Percentiles rank a stretch among this genome's conserved stretches.
These are phyloP conservation scores for Aspergillus egyptiacus DNA, from an alignment of 495 filamentous ascomycete genomes.

Conservation along the genomic window DNA sequence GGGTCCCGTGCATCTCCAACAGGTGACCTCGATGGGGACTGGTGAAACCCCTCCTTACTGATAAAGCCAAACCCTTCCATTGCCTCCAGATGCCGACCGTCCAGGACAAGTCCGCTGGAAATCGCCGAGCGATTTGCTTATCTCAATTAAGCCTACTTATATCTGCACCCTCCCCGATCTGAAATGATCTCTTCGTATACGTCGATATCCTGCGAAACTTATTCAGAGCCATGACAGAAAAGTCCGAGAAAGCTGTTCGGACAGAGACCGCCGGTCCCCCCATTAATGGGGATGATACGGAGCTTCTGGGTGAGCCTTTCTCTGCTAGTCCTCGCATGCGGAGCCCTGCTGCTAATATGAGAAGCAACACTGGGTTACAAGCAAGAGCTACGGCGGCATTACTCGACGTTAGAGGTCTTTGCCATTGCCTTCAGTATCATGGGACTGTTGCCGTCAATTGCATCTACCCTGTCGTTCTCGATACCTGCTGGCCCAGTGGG, in stretches of 20 bases:
- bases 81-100: too few species aligned
- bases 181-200: too few species aligned
- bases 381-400: conserved; percentile 63
- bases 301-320: conserved; percentile 27
- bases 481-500: conserved; percentile 62
- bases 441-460: conserved; percentile 63
- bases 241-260: conserved; percentile 6
- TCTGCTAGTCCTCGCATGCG: too few species aligned
- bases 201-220: background rate
- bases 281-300: conserved; percentile 22
- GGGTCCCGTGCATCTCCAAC: too few species aligned
- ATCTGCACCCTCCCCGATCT: too few species aligned
- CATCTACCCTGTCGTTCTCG: conserved; percentile 57
- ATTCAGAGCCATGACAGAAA: conserved; percentile 12
- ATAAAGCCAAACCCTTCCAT: too few species aligned
- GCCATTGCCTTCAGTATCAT: conserved; percentile 69
- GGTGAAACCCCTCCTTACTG: too few species aligned
- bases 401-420: conserved; percentile 59
- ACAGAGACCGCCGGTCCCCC: conserved; percentile 7
- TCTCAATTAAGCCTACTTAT: too few species aligned
- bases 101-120: too few species aligned
- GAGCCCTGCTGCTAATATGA: conserved; percentile 13
- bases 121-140: background rate
- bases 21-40: too few species aligned
- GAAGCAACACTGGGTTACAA: conserved; percentile 54